Evolutionary conservation across 1,284 basidiomycete species (phyloP), one percentile per base, ranked within the genome.

Genomic region (Flammula alnicola): DNA sequence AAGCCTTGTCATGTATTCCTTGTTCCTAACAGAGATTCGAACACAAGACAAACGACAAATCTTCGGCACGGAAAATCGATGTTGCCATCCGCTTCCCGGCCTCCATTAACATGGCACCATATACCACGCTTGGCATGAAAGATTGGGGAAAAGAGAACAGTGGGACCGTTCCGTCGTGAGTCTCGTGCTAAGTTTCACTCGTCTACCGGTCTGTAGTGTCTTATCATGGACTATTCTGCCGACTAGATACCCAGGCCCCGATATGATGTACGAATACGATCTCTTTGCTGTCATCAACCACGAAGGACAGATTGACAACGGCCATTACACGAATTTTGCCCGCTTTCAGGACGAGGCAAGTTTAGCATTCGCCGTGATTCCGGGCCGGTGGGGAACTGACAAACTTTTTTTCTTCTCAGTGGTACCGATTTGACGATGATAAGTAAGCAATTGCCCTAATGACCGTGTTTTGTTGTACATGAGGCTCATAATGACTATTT

Each of bases 371-470:
- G 16, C 30, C 29, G 10, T 39, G n/a, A 33, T 41, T 49, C 19
- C 38, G 38, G 47, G 25, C 27, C 22, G 9, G 1, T 19, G 22
- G 42, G 16, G 23, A 42, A 50, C 29, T 35, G 22, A 49, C 53
- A 26, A 29, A 33, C 11, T 17, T 25, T 33, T 44, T 45, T 38
- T 38, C 30, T 31, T 11, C 20, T 16, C 65, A 93, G 86, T 98
- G 95, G 95, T 96, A 93, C 71, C 85, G 88, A 22, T 96, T 93
- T 67, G 94, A 98, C 65, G 95, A 98, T 62, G 94, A 96, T 64
- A 96, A 93, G 89, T 91, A 58, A 67, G 82, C 64, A 26, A 37
- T 52, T 30, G 7, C 36, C 37, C 22, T 50, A 14, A 17, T 20
- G 38, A 30, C 27, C 6, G 16, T 25, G n/a, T 42, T 39, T 23